phyloP scores from a whole-genome alignment of 257 asterid species.

The Schizonepeta tenuifolia region DNA sequence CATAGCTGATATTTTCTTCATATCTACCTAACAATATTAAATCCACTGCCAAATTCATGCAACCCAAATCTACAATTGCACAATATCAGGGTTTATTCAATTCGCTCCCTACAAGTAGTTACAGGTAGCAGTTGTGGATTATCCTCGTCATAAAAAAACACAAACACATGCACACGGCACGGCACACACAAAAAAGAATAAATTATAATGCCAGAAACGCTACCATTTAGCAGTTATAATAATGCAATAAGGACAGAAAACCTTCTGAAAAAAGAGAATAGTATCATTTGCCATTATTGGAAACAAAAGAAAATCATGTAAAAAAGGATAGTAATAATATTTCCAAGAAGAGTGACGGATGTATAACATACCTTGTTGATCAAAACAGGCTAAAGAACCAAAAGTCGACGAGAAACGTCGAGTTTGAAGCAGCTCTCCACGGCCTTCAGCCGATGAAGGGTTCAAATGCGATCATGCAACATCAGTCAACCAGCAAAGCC shows the following conservation, averaged over 20 bases:
- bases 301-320: not conserved
- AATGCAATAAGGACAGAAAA: not conserved
- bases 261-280: not conserved
- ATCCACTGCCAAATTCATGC: not conserved
- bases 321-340: not conserved
- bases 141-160: no score
- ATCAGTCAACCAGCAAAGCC: no score
- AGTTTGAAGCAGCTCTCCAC: not conserved
- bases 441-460: no score
- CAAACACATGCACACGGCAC: no score
- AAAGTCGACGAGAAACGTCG: not conserved
- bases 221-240: not conserved
- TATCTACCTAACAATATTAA: conserved; percentile 7
- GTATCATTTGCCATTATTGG: not conserved
- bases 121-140: no score
- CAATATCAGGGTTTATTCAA: no score
- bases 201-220: not conserved
- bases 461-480: no score
- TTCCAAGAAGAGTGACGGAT: not conserved
- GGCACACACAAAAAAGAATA: no score
- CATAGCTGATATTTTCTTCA: not conserved
- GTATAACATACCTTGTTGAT: not conserved
- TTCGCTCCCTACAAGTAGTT: no score
- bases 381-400: not conserved
- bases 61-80: not conserved